phyloP scores from a whole-genome alignment of 805 yeast species.

The Metschnikowia arizonensis region DNA sequence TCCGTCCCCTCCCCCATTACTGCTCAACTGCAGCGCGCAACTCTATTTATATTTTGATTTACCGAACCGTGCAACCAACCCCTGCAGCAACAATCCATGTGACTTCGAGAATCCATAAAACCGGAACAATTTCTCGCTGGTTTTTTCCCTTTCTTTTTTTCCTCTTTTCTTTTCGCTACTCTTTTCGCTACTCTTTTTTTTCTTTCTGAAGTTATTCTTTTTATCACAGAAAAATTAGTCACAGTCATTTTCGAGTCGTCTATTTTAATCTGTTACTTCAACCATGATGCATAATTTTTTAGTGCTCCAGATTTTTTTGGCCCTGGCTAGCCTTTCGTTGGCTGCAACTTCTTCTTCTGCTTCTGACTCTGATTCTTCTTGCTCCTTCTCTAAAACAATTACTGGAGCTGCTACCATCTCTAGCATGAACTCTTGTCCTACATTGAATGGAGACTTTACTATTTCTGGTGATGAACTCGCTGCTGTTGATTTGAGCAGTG shows the following conservation, averaged over 20 bases:
- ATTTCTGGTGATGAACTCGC: constrained; percentile 33
- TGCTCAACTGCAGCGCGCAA: constrained; percentile 3
- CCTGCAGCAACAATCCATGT: not conserved
- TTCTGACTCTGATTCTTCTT: too few relatives aligned
- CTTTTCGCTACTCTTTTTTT: not conserved
- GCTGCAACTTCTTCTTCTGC: too few relatives aligned
- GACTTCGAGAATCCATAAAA: not conserved
- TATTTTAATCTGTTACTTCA: not conserved
- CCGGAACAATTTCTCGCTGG: not conserved
- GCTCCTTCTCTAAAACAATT: constrained; percentile 39
- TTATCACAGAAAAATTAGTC: too few relatives aligned
- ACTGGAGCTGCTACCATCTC: constrained; percentile 36
- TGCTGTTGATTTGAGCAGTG: constrained; percentile 27
- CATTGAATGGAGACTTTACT: constrained; percentile 38
- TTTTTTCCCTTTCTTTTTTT: not conserved
- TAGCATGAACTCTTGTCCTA: constrained; percentile 36
- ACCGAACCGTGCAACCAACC: not conserved
- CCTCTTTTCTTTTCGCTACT: not conserved
- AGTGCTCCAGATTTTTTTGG: constrained; percentile 12
- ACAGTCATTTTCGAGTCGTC: not conserved
- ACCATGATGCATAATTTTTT: too few relatives aligned
- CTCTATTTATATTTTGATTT: constrained; percentile 3
- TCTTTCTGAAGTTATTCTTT: too few relatives aligned
- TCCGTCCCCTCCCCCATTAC: too few relatives aligned
- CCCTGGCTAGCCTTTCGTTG: constrained; percentile 12